These are phyloP conservation scores for Fusarium irregulare DNA, from an alignment of 2,329 filamentous ascomycete genomes.

Conservation along the genomic window DNA sequence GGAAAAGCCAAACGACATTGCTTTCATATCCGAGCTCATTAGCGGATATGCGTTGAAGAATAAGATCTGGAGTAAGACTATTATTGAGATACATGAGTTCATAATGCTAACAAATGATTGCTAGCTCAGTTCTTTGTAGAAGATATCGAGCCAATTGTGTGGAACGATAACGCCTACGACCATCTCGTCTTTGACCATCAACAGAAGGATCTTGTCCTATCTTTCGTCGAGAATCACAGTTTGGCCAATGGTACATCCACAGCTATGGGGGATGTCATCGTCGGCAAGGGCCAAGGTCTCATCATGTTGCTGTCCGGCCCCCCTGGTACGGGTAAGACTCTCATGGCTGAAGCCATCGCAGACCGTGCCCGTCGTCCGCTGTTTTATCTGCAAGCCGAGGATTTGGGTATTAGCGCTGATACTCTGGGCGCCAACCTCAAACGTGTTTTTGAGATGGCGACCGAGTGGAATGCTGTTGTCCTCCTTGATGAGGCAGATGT, in stretches of 20 bases:
- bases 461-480: constrained; percentile 62
- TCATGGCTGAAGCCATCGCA: constrained; percentile 58
- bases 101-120: constrained; percentile 10
- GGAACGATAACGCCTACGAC: constrained; percentile 59
- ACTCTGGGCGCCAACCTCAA: constrained; percentile 61
- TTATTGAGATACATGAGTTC: not conserved
- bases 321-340: constrained; percentile 60
- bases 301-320: constrained; percentile 60
- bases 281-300: constrained; percentile 58
- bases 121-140: constrained; percentile 54
- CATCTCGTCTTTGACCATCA: constrained; percentile 61
- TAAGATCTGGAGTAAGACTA: constrained; percentile 56
- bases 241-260: constrained; percentile 26
- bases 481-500: constrained; percentile 66
- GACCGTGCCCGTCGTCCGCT: constrained; percentile 58
- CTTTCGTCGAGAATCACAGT: constrained; percentile 60
- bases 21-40: constrained; percentile 56
- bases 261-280: constrained; percentile 55
- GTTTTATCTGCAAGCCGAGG: constrained; percentile 59
- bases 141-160: constrained; percentile 55
- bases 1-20: constrained; percentile 51
- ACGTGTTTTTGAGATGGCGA: constrained; percentile 59
- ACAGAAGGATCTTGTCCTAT: constrained; percentile 60
- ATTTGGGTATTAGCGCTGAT: constrained; percentile 58
- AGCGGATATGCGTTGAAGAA: constrained; percentile 60